Percentiles rank a stretch among this genome's conserved stretches.
phyloP scores from a whole-genome alignment of 305 asterid genomes.

The Fraxinus nigra region DNA sequence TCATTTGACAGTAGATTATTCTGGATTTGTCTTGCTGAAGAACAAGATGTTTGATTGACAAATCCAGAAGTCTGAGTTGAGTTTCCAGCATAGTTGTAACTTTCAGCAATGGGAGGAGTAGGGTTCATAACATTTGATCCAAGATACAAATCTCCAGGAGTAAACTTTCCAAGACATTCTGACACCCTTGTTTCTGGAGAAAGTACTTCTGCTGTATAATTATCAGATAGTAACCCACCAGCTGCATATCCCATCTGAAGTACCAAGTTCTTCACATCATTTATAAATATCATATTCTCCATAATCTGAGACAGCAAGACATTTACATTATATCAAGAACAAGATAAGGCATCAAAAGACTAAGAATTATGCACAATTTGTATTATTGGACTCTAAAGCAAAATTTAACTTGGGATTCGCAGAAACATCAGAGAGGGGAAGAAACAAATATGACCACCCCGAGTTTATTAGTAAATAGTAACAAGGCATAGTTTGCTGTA shows the following conservation, averaged over 20 bases:
- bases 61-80: slow-evolving; percentile 24
- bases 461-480: background rate
- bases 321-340: background rate
- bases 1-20: slow-evolving; percentile 28
- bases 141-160: slow-evolving; percentile 29
- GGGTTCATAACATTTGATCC: slow-evolving; percentile 30
- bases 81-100: slow-evolving; percentile 24
- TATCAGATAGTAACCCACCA: slow-evolving; percentile 52
- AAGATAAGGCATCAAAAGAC: background rate
- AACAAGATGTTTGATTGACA: slow-evolving; percentile 31
- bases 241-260: slow-evolving; percentile 66
- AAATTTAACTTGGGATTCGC: background rate
- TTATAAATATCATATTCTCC: slow-evolving; percentile 66
- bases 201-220: slow-evolving; percentile 42
- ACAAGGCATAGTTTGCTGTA: background rate
- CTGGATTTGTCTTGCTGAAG: slow-evolving; percentile 29
- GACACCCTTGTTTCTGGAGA: slow-evolving; percentile 43
- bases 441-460: background rate
- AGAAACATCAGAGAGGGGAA: background rate
- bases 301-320: slow-evolving; percentile 48
- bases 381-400: background rate
- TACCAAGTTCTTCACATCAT: slow-evolving; percentile 57
- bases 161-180: slow-evolving; percentile 30
- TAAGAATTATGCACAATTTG: background rate
- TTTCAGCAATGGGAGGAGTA: slow-evolving; percentile 28